Base-by-base conservation (phyloP, 2,329 filamentous ascomycete species). In the Fragosphaeria purpurea region DNA sequence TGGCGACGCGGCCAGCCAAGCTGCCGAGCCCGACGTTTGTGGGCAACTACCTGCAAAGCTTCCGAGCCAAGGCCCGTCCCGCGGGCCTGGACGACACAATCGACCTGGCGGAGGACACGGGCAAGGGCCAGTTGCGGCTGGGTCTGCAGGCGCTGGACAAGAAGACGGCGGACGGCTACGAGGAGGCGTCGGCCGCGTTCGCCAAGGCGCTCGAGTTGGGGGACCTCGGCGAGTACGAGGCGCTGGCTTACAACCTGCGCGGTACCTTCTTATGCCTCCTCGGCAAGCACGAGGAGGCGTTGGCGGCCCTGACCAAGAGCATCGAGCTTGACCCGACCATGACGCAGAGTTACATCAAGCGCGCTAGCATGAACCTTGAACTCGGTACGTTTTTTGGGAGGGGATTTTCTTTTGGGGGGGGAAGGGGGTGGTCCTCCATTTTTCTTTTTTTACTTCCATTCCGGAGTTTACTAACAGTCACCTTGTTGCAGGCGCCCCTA, bases 321-420 rank as follows among this genome's bases (percentile, higher is more conserved):
- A 85, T 97, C 53, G 88, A 95, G 68, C 74, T 97, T 44, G 85
- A 97, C 62, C 86, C 88, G 11, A 75, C 80, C 7, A 76, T 97
- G 71, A 94, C 89, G 7, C 93, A 98, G 72, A 95, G 88, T 73
- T 97, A 94, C 68, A 95, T 98, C 73, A 98, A 98, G 78, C 86
- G 93, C 53, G 93, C 93, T 50, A 97, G 90, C 76, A 95, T 98
- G 85, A 88, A 94, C 67, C 77, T 98, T 40, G 93, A 98, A 71
- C 82, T 93, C 54, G 90, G 86, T 85, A 75, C 61, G 41, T 42
- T 9, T 30, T 22, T 22, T 3, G 22, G 22, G 22, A 22, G 22
- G 22, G 22, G 22, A 22, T 22, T 22, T 22, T 3, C 3, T 22
- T 22, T 22, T 2, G 22, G 22, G 22, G 22, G 22, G n/a, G n/a